Base-by-base conservation (phyloP, 2,329 filamentous ascomycete species). In the Escovopsis weberi region DNA sequence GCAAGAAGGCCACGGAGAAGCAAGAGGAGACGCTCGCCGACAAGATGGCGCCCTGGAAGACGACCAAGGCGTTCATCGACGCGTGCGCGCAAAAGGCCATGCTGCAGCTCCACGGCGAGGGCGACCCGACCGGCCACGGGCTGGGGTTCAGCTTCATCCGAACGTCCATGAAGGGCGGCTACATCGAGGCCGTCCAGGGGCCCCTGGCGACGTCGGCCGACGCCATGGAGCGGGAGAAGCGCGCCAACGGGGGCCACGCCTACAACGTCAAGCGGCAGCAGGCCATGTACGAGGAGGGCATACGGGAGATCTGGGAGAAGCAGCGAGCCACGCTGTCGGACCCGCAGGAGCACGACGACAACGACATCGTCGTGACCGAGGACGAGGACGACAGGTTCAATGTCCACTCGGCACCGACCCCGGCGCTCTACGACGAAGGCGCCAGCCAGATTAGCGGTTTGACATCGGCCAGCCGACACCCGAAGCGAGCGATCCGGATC, bases 251-350 rank as follows among this genome's bases (percentile, higher is more conserved):
- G 43, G 91, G 91, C 0, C 91, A 98, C 62, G 88, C 85, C 52
- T 98, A 98, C 67, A 98, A 98, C 50, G 91, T 98, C 47, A 91
- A 89, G 56, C 81, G 85, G 51, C 91, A 98, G 59, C 86, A 96
- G 55, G 80, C 78, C 48, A 83, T 86, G 53, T 98, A 98, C 59
- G 86, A 93, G 51, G 81, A 88, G 42, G 86, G 86, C 19, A 95
- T 98, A 51, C 77, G 80, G 43, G 79, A 85, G 47, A 95, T 96
- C 47, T 98, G 91, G 91, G 80, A 86, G 47, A 80, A 82, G 50
- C 89, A 96, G 59, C 85, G 82, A 59, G 65, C 74, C 12, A 89
- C 82, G 41, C 69, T 96, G 6, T 80, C 80, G 6, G 83, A 91
- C 44, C 67, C 67, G 1, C 73, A 80, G 38, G 80, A 86, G 46